Conservation (phyloP, 75 land plant species). For the Ceratopteris richardii region DNA sequence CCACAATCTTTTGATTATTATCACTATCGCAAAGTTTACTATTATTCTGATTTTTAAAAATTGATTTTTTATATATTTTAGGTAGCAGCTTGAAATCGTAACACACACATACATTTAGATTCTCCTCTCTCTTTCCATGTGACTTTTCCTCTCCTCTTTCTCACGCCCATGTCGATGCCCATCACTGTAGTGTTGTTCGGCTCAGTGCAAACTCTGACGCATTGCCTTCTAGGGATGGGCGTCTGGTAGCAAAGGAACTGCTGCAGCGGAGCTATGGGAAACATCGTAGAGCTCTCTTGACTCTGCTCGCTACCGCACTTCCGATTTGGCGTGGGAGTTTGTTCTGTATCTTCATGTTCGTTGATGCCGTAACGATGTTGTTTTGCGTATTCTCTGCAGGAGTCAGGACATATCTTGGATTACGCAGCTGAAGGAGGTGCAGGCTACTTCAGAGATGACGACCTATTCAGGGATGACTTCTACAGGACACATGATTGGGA, state of each 20-base stretch:
- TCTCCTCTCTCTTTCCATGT: too few relatives aligned
- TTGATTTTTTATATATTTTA: too few relatives aligned
- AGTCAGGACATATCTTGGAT: background rate
- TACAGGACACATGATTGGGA: background rate
- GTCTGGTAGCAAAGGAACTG: background rate
- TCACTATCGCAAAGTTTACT: too few relatives aligned
- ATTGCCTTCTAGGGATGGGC: background rate
- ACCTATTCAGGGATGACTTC: background rate
- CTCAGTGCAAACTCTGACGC: background rate
- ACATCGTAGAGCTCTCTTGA: background rate
- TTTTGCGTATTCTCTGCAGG: background rate
- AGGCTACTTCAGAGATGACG: conserved; percentile 1
- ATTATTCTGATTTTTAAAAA: too few relatives aligned
- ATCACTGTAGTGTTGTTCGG: background rate
- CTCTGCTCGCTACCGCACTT: background rate
- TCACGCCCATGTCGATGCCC: background rate
- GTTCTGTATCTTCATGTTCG: background rate
- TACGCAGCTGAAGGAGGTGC: background rate
- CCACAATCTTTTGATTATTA: too few relatives aligned
- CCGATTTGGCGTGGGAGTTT: too few relatives aligned
- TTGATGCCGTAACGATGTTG: background rate
- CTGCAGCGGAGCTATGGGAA: background rate
- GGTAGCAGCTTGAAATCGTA: too few relatives aligned
- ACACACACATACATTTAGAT: too few relatives aligned
- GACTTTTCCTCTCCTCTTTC: background rate